Evolutionary conservation across 768 basidiomycete species (phyloP).

Genomic region (Tulasnella sp.): DNA sequence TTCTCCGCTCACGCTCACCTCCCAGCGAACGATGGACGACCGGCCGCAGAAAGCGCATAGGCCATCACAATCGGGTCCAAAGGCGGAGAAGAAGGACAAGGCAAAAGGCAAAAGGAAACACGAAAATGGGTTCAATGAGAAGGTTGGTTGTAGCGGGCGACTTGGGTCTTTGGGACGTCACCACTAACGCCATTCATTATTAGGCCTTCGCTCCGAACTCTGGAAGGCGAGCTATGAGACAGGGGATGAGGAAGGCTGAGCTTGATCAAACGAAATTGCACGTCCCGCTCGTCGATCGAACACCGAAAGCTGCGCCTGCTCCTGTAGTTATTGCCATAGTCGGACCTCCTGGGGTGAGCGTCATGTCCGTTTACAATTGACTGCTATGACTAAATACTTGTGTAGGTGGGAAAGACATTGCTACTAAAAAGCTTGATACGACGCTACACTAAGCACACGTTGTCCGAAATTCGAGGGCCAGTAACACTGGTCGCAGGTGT

Average conservation of each 20-base stretch:
- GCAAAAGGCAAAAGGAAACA: slow-evolving; percentile 52
- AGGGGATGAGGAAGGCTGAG: slow-evolving; percentile 85
- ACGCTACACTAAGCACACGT: slow-evolving; percentile 86
- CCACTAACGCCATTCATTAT: background rate
- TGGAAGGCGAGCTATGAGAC: slow-evolving; percentile 76
- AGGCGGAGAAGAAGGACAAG: slow-evolving; percentile 70
- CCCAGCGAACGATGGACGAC: slow-evolving; percentile 45
- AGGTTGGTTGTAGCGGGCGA: slow-evolving; percentile 38
- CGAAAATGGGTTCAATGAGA: slow-evolving; percentile 78
- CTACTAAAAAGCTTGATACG: slow-evolving; percentile 84
- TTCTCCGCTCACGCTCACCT: background rate
- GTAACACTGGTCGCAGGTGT: slow-evolving; percentile 78
- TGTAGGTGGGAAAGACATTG: slow-evolving; percentile 78
- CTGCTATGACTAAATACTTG: background rate
- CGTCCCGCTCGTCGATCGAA: slow-evolving; percentile 90
- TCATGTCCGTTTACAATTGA: background rate
- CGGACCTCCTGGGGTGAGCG: slow-evolving; percentile 74
- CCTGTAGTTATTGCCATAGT: slow-evolving; percentile 92
- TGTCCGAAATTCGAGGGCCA: slow-evolving; percentile 83
- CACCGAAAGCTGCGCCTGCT: slow-evolving; percentile 82
- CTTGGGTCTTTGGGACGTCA: background rate
- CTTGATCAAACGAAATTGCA: slow-evolving; percentile 90
- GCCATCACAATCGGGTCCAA: slow-evolving; percentile 56
- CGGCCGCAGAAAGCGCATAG: slow-evolving; percentile 77
- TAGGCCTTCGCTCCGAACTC: slow-evolving; percentile 90